Base-by-base conservation (phyloP, 2,329 filamentous ascomycete species). In the Ophiocordyceps camponoti-saundersi region DNA sequence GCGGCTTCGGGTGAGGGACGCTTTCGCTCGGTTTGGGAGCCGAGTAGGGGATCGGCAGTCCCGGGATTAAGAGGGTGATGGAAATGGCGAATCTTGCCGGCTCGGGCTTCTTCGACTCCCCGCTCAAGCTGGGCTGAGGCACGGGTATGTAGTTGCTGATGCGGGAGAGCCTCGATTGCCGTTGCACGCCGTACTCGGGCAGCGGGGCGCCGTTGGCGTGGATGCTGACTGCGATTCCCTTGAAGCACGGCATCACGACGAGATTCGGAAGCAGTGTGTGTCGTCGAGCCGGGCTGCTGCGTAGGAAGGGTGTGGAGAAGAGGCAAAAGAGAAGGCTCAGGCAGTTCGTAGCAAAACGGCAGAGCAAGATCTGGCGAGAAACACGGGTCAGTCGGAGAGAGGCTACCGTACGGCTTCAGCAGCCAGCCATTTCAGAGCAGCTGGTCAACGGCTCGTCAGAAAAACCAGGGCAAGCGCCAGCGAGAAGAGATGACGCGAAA, bases 81-180 rank as follows among this genome's bases (percentile, higher is more conserved):
- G 90, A 96, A 58, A 98, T 95, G 56, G 92, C 92, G 65, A 98
- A 98, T 56, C 89, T 92, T 50, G 92, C 88, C 56, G 93, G 84
- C 67, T 96, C 88, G 45, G 88, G 82, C 67, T 88, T 87, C 58
- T 79, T 79, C 48, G 76, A 75, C 50, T 79, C 61, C 36, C 57
- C 52, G 44, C 53, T 59, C 46, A 95, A 68, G 65, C 85, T 85
- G 41, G 90, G 83, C 52, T 89, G 84, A 34, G 92, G 90, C 7
- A 98, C 92, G 46, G 90, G 88, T 57, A 98, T 96, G 69, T 95
- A 98, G 57, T 86, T 88, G 61, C 88, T 95, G 67, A 98, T 95
- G 59, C 92, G 84, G 52, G 86, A 89, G 52, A 87, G 76, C 57
- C 87, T 83, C 49, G 86, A 88, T 66, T 95, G 87, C 62, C 88